Percentiles rank a stretch among this genome's conserved stretches.
Conservation (phyloP, 257 asterid genomes). For the Ocimum tenuiflorum region DNA sequence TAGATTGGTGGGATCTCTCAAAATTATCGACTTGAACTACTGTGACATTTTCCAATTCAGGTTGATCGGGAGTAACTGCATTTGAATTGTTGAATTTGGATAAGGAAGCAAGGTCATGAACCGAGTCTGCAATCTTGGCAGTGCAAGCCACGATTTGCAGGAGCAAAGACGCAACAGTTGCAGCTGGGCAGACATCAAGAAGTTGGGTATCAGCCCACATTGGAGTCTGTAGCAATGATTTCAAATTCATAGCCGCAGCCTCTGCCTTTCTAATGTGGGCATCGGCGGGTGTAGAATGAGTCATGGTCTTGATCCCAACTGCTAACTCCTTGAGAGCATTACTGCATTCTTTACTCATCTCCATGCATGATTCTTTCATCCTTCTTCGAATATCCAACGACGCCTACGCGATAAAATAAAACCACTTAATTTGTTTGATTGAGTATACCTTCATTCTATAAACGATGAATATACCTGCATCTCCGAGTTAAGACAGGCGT, state of each 20-base stretch:
- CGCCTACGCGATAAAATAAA: too few species aligned
- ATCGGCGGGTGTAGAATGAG: constrained; percentile 13
- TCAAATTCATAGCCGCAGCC: constrained; percentile 29
- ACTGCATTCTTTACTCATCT: constrained; percentile 42
- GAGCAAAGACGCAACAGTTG: constrained; percentile 40
- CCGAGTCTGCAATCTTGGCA: constrained; percentile 34
- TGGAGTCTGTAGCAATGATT: constrained; percentile 13
- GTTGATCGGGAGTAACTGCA: neutral
- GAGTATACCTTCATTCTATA: too few species aligned
- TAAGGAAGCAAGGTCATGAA: constrained; percentile 38
- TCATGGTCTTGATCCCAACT: constrained; percentile 35
- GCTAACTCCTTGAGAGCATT: constrained; percentile 36
- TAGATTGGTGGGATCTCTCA: constrained; percentile 15
- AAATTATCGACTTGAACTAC: neutral
- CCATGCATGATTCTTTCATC: constrained; percentile 35
- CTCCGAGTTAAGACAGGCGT: constrained; percentile 39
- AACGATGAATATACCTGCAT: constrained; percentile 6
- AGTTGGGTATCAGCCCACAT: constrained; percentile 29
- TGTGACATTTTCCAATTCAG: neutral
- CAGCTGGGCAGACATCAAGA: constrained; percentile 24
- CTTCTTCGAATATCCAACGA: constrained; percentile 26
- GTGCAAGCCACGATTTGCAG: constrained; percentile 37
- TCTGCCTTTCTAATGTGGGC: constrained; percentile 26
- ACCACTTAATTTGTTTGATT: too few species aligned
- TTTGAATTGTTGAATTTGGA: constrained; percentile 36